Percentiles rank a stretch among this genome's conserved stretches.
phyloP scores from a whole-genome alignment of 2,329 filamentous ascomycete genomes.

The Dactylellina leptospora region DNA sequence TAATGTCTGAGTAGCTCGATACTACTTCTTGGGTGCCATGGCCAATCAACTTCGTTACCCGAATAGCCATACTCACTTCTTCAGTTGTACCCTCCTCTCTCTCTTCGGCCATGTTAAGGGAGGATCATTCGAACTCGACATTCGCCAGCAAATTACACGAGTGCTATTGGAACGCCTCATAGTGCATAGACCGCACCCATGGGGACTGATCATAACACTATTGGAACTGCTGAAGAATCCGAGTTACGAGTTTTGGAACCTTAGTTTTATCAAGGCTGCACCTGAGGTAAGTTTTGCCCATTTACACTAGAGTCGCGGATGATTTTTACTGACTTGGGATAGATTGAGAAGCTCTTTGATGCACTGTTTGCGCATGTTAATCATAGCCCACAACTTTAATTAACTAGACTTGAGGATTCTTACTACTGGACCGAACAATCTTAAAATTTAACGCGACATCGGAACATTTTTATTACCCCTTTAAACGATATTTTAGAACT shows the following conservation, averaged over 20 bases:
- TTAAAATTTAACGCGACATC: slow-evolving; percentile 33
- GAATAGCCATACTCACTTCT: slow-evolving; percentile 90
- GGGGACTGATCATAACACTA: slow-evolving; percentile 89
- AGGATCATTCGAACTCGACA: slow-evolving; percentile 78
- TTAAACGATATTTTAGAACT: slow-evolving; percentile 24
- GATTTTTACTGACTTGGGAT: slow-evolving; percentile 19
- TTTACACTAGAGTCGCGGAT: background rate
- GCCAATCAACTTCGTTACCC: slow-evolving; percentile 91
- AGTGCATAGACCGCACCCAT: slow-evolving; percentile 90
- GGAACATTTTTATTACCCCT: slow-evolving; percentile 22
- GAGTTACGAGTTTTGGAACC: slow-evolving; percentile 88
- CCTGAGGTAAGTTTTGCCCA: slow-evolving; percentile 75
- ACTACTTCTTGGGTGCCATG: slow-evolving; percentile 83
- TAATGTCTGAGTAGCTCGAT: slow-evolving; percentile 67
- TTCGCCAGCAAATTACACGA: slow-evolving; percentile 89
- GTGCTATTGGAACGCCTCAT: slow-evolving; percentile 87
- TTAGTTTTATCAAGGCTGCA: slow-evolving; percentile 87
- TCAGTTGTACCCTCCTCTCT: slow-evolving; percentile 83
- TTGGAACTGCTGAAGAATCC: slow-evolving; percentile 91
- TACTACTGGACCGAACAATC: slow-evolving; percentile 17
- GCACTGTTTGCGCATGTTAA: slow-evolving; percentile 63
- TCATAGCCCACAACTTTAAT: slow-evolving; percentile 48
- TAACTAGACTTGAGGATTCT: background rate
- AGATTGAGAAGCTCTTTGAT: slow-evolving; percentile 64
- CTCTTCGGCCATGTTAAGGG: slow-evolving; percentile 80